phyloP scores from a whole-genome alignment of 2,329 filamentous ascomycete species.

The Aspergillus quadrilineatus region DNA sequence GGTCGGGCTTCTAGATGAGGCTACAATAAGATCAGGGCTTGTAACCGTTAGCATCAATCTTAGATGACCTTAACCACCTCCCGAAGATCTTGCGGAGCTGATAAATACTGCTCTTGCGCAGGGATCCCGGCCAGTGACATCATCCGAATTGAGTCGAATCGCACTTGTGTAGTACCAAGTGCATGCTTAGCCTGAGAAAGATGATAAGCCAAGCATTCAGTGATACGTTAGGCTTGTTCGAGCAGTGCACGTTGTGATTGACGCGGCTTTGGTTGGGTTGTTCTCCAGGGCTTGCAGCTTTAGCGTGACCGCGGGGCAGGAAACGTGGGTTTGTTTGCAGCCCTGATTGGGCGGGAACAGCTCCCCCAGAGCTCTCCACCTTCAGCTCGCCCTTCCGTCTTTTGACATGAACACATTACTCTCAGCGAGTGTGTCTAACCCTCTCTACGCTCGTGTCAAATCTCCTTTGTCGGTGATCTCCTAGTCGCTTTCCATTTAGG shows the following conservation, averaged over 20 bases:
- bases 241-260: constrained; percentile 12
- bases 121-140: constrained; percentile 1
- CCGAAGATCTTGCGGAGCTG: neutral
- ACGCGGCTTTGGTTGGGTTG: constrained; percentile 12
- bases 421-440: constrained; percentile 1
- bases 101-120: neutral
- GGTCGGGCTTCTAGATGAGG: neutral
- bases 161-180: too few species aligned
- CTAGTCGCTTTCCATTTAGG: neutral
- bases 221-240: neutral
- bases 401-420: constrained; percentile 7
- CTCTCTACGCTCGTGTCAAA: neutral
- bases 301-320: constrained; percentile 3
- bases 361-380: constrained; percentile 21
- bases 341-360: constrained; percentile 21
- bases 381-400: constrained; percentile 14
- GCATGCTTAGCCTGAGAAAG: neutral
- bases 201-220: constrained; percentile 3
- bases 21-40: neutral
- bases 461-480: constrained; percentile 4
- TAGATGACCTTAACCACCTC: neutral
- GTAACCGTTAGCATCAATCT: neutral
- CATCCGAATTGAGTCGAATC: neutral
- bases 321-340: constrained; percentile 20
- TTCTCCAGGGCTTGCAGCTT: constrained; percentile 5